phyloP scores from a whole-genome alignment of 73 alveolate species.

The Halteria grandinella region DNA sequence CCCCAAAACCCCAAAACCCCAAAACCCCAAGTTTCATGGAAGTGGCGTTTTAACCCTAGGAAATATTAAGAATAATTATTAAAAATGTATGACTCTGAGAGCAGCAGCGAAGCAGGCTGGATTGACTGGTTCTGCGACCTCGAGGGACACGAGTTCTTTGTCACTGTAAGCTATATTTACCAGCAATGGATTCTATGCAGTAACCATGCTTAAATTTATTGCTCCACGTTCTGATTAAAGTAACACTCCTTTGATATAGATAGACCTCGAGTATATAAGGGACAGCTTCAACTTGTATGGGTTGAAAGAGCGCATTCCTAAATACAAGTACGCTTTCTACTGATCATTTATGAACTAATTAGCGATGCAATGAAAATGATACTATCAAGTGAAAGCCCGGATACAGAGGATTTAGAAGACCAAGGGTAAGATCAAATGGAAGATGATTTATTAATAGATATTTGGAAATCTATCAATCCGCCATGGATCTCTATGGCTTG shows the following conservation, averaged over 20 bases:
- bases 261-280: slow-evolving; percentile 82
- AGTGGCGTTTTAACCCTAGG: background rate
- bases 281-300: slow-evolving; percentile 93
- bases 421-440: slow-evolving; percentile 62
- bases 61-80: slow-evolving; percentile 8
- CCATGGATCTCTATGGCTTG: slow-evolving; percentile 74
- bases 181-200: too few species aligned
- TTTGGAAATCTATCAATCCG: slow-evolving; percentile 73
- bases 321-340: slow-evolving; percentile 75
- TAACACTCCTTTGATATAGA: too few species aligned
- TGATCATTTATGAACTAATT: slow-evolving; percentile 33
- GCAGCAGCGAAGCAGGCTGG: slow-evolving; percentile 85
- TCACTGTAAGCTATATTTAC: slow-evolving; percentile 64
- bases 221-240: background rate
- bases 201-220: too few species aligned
- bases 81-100: slow-evolving; percentile 53
- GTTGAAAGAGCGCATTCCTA: slow-evolving; percentile 71
- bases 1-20: slow-evolving; percentile 20
- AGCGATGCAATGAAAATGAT: slow-evolving; percentile 77
- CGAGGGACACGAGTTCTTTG: slow-evolving; percentile 93
- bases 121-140: slow-evolving; percentile 87
- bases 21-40: background rate
- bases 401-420: slow-evolving; percentile 74
- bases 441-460: slow-evolving; percentile 55
- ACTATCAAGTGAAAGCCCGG: slow-evolving; percentile 79